phyloP scores from a whole-genome alignment of 2,329 filamentous ascomycete species.

The Leptoxyphium fumago region DNA sequence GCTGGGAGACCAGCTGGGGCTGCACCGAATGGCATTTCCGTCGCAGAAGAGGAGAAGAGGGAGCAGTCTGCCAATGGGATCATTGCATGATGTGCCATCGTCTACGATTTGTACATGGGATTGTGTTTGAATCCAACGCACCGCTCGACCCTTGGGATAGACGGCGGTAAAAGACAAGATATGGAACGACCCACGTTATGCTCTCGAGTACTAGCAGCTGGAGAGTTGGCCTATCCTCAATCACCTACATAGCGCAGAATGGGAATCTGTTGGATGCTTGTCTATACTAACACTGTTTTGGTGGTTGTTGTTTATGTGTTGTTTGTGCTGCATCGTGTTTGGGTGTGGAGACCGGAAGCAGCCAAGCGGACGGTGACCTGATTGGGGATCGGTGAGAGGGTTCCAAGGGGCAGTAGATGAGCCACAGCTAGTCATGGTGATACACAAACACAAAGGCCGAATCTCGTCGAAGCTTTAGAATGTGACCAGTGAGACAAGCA shows the following conservation, averaged over 20 bases:
- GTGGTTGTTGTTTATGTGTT: no score
- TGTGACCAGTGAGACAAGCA: no score
- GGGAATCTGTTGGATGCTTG: no score
- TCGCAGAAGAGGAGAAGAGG: conserved; percentile 27
- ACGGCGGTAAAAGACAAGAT: neutral
- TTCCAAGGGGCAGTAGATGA: no score
- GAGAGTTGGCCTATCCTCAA: neutral
- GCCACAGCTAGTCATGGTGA: no score
- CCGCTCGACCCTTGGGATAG: neutral
- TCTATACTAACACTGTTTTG: no score
- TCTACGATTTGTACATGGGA: neutral
- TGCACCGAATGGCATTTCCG: conserved; percentile 13
- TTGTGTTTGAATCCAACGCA: neutral
- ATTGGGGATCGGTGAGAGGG: no score
- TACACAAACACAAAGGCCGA: no score
- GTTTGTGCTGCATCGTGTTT: no score
- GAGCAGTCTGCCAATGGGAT: conserved; percentile 36
- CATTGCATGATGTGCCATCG: conserved; percentile 23
- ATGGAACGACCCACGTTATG: neutral
- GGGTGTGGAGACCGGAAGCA: no score
- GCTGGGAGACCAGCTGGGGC: conserved; percentile 18
- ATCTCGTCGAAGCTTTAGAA: no score
- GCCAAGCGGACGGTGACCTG: no score
- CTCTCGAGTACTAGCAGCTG: neutral
- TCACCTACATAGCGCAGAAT: neutral